phyloP scores from a whole-genome alignment of 2,329 filamentous ascomycete species.

The Macroventuria anomochaeta region DNA sequence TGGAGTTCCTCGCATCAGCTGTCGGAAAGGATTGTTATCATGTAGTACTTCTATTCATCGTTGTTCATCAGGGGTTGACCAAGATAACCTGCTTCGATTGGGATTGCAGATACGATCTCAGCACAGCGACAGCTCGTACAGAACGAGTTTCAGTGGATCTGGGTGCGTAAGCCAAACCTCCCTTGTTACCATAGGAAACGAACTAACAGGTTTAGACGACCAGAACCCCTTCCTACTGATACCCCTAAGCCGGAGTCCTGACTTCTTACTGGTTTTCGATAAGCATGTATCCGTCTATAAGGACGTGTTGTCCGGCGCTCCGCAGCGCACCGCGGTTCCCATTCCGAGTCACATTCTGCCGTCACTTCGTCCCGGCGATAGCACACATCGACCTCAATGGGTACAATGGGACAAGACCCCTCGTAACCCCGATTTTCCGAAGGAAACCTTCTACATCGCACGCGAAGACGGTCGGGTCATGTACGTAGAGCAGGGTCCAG shows the following conservation, averaged over 20 bases:
- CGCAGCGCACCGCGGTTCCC: constrained; percentile 24
- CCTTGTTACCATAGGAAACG: background rate
- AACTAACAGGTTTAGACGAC: constrained; percentile 39
- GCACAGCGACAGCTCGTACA: constrained; percentile 31
- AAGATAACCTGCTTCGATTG: constrained; percentile 60
- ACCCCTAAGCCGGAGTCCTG: constrained; percentile 49
- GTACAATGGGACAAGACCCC: constrained; percentile 83
- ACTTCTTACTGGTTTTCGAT: constrained; percentile 51
- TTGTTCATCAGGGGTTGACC: constrained; percentile 53
- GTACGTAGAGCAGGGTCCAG: constrained; percentile 68
- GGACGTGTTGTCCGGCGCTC: constrained; percentile 51
- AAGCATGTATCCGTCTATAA: constrained; percentile 48
- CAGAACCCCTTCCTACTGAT: constrained; percentile 49
- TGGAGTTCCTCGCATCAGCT: constrained; percentile 83
- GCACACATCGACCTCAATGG: constrained; percentile 66
- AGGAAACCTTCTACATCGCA: constrained; percentile 84
- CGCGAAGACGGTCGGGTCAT: constrained; percentile 85
- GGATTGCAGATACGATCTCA: constrained; percentile 55
- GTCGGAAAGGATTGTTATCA: constrained; percentile 69
- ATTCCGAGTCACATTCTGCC: constrained; percentile 44
- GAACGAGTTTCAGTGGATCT: constrained; percentile 36
- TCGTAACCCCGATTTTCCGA: constrained; percentile 62
- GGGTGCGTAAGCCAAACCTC: constrained; percentile 27
- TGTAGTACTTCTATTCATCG: constrained; percentile 76
- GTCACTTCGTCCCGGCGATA: constrained; percentile 54